Evolutionary conservation across 2,329 filamentous ascomycete genomes (phyloP).

Genomic region (Tympanopsis confertula): DNA sequence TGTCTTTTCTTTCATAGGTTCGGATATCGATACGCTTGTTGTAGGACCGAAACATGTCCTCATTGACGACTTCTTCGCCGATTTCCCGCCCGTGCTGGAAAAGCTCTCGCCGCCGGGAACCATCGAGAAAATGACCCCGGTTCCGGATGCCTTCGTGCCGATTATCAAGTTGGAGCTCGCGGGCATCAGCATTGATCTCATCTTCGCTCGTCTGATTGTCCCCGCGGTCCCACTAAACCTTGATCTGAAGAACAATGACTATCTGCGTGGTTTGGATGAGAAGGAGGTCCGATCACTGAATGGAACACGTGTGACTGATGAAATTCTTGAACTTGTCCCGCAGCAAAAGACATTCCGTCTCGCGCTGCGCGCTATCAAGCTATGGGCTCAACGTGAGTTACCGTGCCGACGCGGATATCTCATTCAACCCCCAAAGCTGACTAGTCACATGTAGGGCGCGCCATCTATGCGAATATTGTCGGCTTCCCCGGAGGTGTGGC

Average conservation of each 20-base stretch:
- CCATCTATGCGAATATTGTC: slow-evolving; percentile 91
- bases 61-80: slow-evolving; percentile 81
- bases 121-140: slow-evolving; percentile 73
- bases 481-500: slow-evolving; percentile 94
- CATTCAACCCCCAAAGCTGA: no score
- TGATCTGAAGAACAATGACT: slow-evolving; percentile 69
- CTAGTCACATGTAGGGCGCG: slow-evolving; percentile 41
- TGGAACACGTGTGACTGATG: slow-evolving; percentile 85
- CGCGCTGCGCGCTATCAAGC: slow-evolving; percentile 81
- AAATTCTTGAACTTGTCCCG: slow-evolving; percentile 79
- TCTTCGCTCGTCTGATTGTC: slow-evolving; percentile 63
- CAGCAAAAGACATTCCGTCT: slow-evolving; percentile 82
- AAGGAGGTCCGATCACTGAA: slow-evolving; percentile 81
- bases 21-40: slow-evolving; percentile 94
- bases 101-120: slow-evolving; percentile 67
- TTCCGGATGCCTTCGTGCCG: slow-evolving; percentile 84
- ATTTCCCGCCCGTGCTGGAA: slow-evolving; percentile 71
- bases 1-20: slow-evolving; percentile 29
- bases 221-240: slow-evolving; percentile 61
- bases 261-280: slow-evolving; percentile 78
- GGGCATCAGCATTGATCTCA: slow-evolving; percentile 88
- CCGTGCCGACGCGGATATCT: no score
- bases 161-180: slow-evolving; percentile 94
- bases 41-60: slow-evolving; percentile 82
- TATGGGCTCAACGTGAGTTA: slow-evolving; percentile 71